Conservation (phyloP, 352 stramenopile species). For the Nothophytophthora sp. region DNA sequence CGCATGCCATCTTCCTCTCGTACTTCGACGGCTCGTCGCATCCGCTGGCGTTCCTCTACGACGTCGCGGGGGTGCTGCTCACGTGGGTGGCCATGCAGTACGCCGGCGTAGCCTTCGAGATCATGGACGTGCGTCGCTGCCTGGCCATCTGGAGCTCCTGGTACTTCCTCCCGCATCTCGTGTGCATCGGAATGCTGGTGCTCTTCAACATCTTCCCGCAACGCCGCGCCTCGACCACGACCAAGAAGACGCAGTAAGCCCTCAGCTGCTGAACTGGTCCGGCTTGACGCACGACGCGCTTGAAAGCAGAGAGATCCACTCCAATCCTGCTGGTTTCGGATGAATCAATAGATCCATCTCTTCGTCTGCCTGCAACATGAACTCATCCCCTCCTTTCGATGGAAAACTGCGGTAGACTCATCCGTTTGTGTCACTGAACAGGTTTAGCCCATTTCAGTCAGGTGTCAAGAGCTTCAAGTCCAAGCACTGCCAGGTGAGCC, state of each 20-base stretch:
- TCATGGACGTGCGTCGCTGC: constrained; percentile 76
- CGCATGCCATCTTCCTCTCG: constrained; percentile 78
- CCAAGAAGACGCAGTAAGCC: constrained; percentile 60
- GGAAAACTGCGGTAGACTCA: no score
- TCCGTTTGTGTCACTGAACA: no score
- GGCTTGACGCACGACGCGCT: neutral
- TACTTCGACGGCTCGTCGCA: constrained; percentile 78
- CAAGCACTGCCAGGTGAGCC: no score
- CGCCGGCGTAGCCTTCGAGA: constrained; percentile 83
- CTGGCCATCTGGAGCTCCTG: constrained; percentile 77
- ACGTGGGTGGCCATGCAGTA: constrained; percentile 90
- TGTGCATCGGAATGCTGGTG: constrained; percentile 61
- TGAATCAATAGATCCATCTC: constrained; percentile 28
- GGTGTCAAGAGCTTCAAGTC: no score
- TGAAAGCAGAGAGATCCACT: no score
- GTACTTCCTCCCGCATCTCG: constrained; percentile 79
- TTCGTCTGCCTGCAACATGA: no score
- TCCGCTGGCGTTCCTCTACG: constrained; percentile 80
- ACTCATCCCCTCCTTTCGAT: no score
- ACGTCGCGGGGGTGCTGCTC: constrained; percentile 64
- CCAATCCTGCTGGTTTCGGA: constrained; percentile 8
- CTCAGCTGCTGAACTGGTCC: no score
- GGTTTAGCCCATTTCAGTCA: no score
- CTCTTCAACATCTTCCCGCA: constrained; percentile 62
- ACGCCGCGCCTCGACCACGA: constrained; percentile 26